phyloP scores from a whole-genome alignment of 2,329 filamentous ascomycete species.

The Venturia pyrina region DNA sequence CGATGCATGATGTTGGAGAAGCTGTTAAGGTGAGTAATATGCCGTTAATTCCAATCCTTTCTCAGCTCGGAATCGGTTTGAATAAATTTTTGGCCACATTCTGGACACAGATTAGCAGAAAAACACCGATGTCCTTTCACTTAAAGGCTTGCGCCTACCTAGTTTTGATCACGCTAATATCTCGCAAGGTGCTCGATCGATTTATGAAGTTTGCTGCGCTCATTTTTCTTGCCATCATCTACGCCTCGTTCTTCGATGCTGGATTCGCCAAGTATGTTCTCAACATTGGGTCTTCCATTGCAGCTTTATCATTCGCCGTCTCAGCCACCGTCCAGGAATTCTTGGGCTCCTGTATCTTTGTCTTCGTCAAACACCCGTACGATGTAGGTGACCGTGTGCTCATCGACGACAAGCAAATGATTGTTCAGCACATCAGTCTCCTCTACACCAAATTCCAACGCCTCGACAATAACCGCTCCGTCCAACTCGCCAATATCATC shows the following conservation, averaged over 20 bases:
- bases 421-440: constrained; percentile 23
- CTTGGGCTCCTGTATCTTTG: constrained; percentile 19
- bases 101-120: constrained; percentile 15
- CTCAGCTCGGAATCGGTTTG: not conserved
- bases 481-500: constrained; percentile 27
- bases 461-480: constrained; percentile 19
- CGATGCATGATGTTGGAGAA: constrained; percentile 25
- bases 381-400: constrained; percentile 26
- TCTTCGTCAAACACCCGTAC: constrained; percentile 24
- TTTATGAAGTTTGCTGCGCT: constrained; percentile 22
- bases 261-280: constrained; percentile 16
- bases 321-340: constrained; percentile 19
- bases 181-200: constrained; percentile 20
- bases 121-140: not conserved
- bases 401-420: constrained; percentile 19
- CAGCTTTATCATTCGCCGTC: constrained; percentile 19
- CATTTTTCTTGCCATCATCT: constrained; percentile 23
- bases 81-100: not conserved
- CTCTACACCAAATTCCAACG: constrained; percentile 25
- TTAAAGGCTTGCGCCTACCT: not conserved
- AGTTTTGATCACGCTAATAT: constrained; percentile 15
- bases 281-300: constrained; percentile 11
- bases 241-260: constrained; percentile 23
- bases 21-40: constrained; percentile 19
- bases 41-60: not conserved